A percentile compares a stretch with the other conserved stretches of the same genome.
Evolutionary conservation across 805 yeast species (phyloP).

Genomic region (Yamadazyma olivae): DNA sequence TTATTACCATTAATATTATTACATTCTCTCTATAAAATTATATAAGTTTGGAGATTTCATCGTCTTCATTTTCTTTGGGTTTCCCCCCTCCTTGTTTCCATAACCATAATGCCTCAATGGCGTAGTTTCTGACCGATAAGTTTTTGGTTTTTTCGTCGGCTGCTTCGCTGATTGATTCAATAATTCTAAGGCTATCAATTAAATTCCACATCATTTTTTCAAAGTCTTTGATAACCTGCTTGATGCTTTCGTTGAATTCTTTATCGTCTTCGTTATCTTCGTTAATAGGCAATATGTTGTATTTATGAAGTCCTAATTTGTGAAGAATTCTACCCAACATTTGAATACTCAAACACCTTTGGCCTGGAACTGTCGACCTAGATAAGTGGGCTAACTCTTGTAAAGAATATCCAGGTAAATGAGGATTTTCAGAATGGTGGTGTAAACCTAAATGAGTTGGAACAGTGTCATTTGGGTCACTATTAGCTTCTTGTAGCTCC

Average conservation of each 20-base stretch:
- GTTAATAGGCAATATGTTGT: conserved; percentile 47
- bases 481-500: conserved; percentile 31
- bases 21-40: conserved; percentile 1
- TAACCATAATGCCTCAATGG: conserved; percentile 87
- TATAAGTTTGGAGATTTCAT: conserved; percentile 17
- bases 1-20: conserved; percentile 2
- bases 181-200: conserved; percentile 56
- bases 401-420: conserved; percentile 88
- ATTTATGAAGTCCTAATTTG: conserved; percentile 67
- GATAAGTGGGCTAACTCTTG: conserved; percentile 76
- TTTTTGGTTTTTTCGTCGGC: conserved; percentile 67
- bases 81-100: conserved; percentile 61
- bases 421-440: conserved; percentile 88
- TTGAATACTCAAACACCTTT: conserved; percentile 81
- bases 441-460: conserved; percentile 72
- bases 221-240: conserved; percentile 31
- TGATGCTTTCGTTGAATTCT: conserved; percentile 24
- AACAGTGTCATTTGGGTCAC: conserved; percentile 20
- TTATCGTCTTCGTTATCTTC: conserved; percentile 27
- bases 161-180: conserved; percentile 65
- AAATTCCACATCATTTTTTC: conserved; percentile 68
- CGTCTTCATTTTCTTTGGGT: conserved; percentile 24
- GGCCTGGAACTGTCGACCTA: conserved; percentile 78
- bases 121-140: conserved; percentile 75
- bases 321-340: conserved; percentile 84